Evolutionary conservation across 192 early-diverging fungal genomes (phyloP).

Genomic region (Coemansia sp.): DNA sequence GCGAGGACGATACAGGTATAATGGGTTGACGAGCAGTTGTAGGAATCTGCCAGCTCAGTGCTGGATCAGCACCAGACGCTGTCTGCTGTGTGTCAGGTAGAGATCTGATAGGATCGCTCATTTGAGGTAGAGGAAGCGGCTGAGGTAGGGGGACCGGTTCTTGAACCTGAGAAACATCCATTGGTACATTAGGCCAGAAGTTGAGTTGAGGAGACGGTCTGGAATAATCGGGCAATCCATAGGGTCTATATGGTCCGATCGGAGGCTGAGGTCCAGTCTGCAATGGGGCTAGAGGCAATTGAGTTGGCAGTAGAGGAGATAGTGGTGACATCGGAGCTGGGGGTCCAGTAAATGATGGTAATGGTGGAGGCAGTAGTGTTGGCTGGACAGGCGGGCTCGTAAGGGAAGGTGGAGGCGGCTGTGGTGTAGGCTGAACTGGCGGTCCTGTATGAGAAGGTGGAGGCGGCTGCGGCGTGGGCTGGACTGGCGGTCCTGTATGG

Average conservation of each 20-base stretch:
- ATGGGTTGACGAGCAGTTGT: not conserved
- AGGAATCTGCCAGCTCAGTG: not conserved
- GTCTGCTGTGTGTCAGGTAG: conserved; percentile 1
- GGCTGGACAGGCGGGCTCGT: not conserved
- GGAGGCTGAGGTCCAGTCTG: not conserved
- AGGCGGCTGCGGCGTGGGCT: not conserved
- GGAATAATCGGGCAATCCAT: not conserved
- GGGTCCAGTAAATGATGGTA: not conserved
- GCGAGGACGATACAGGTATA: conserved; percentile 6
- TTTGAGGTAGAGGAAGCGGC: conserved; percentile 2
- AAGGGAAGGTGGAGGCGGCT: not conserved
- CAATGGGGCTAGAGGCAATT: not conserved
- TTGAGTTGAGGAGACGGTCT: not conserved
- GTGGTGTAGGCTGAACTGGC: not conserved
- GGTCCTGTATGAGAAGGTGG: conserved; percentile 1
- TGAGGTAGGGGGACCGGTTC: not conserved
- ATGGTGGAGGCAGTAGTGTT: not conserved
- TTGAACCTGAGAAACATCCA: not conserved
- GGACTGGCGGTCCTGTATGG: not conserved
- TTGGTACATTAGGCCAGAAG: not conserved
- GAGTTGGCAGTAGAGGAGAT: not conserved
- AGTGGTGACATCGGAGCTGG: no score
- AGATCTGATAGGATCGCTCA: not conserved
- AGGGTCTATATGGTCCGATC: not conserved
- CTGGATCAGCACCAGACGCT: not conserved